Conservation (phyloP, 768 basidiomycete species). For the Suillus clintonianus region DNA sequence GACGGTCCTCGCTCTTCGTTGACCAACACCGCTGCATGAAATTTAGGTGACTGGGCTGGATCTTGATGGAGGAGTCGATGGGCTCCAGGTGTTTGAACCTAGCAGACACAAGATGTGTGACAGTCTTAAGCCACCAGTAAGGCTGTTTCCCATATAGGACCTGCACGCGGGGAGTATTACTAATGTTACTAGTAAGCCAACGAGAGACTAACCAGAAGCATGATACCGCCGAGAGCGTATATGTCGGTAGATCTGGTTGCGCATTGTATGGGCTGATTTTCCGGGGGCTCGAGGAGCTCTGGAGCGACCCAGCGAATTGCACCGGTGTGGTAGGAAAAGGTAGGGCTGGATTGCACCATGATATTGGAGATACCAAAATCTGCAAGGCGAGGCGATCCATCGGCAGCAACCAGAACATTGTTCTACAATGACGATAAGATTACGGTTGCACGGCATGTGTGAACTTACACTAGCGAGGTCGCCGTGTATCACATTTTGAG, state of each 20-base stretch:
- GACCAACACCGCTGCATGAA: constrained; percentile 29
- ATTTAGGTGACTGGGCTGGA: constrained; percentile 10
- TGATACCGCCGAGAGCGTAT: constrained; percentile 22
- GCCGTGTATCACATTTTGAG: background rate
- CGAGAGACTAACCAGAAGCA: constrained; percentile 15
- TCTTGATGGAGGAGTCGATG: constrained; percentile 7
- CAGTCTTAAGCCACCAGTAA: constrained; percentile 22
- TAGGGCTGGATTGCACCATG: constrained; percentile 33
- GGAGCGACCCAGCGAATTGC: constrained; percentile 18
- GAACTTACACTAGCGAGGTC: constrained; percentile 10
- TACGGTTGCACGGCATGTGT: background rate
- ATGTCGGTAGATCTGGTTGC: constrained; percentile 12
- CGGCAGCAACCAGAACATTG: constrained; percentile 8
- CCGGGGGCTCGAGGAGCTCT: constrained; percentile 10
- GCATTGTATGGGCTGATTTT: constrained; percentile 7
- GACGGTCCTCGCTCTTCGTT: constrained; percentile 15
- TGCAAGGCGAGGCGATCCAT: constrained; percentile 14
- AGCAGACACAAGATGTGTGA: constrained; percentile 20
- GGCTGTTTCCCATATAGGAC: constrained; percentile 25
- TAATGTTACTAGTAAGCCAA: background rate
- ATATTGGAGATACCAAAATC: constrained; percentile 49
- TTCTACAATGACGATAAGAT: background rate
- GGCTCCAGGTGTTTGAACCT: constrained; percentile 15
- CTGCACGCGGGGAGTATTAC: constrained; percentile 19
- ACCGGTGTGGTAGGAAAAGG: constrained; percentile 20